A percentile compares a stretch with the other conserved stretches of the same genome.
Evolutionary conservation across 345 rosid species (phyloP).

Genomic region (Turritis glabra): DNA sequence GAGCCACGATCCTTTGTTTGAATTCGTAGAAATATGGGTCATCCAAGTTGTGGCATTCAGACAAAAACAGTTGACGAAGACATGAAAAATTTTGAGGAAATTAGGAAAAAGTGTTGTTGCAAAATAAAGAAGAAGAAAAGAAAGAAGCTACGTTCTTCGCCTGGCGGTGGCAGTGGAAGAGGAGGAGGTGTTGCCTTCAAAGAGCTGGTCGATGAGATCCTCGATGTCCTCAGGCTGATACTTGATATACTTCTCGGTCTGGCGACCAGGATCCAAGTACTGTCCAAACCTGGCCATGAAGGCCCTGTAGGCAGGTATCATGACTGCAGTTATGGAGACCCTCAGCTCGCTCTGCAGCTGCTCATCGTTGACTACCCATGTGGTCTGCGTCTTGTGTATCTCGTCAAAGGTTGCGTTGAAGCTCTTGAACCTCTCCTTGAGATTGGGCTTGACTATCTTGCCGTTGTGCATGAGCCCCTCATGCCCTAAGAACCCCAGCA

Average conservation of each 20-base stretch:
- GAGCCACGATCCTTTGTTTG: conserved; percentile 33
- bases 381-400: conserved; percentile 81
- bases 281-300: conserved; percentile 76
- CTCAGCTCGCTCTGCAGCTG: conserved; percentile 93
- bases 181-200: conserved; percentile 62
- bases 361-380: conserved; percentile 88
- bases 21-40: conserved; percentile 10
- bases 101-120: conserved; percentile 19
- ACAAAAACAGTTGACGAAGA: conserved; percentile 32
- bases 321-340: conserved; percentile 75
- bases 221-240: conserved; percentile 89
- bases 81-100: not conserved
- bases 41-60: conserved; percentile 32
- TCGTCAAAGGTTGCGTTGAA: conserved; percentile 86
- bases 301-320: conserved; percentile 81
- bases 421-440: conserved; percentile 88
- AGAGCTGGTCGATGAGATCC: conserved; percentile 71
- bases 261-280: conserved; percentile 76
- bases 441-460: conserved; percentile 69
- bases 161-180: conserved; percentile 34
- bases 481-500: conserved; percentile 61
- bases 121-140: conserved; percentile 22
- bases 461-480: conserved; percentile 75
- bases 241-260: conserved; percentile 83
- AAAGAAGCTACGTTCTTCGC: conserved; percentile 48